Base-by-base conservation (phyloP, 1,284 basidiomycete genomes). In the Schizophyllum amplum region DNA sequence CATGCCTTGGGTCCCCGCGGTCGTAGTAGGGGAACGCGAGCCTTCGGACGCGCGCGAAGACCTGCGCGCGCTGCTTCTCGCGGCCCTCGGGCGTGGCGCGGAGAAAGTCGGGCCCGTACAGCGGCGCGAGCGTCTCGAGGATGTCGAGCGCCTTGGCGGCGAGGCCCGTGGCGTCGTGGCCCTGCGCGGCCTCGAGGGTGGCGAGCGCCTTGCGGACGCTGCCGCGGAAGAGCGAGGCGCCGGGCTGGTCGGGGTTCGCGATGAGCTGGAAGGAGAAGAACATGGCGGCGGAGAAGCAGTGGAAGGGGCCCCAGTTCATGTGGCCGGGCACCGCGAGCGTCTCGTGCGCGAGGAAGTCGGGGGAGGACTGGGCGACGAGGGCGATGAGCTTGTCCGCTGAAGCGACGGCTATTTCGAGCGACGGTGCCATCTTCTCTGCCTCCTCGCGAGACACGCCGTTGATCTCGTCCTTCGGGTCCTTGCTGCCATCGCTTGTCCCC, bases 221-320 rank as follows among this genome's bases (percentile, higher is more conserved):
- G 53, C 79, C 77, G 27, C 87, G 83, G 73, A 89, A 87, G 46
- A 87, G 72, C 22, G 77, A 78, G 49, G 84, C 87, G 22, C 84
- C 86, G 52, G 84, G 83, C 63, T 90, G 87, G 57, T 87, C 84
- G 51, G 88, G 86, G 64, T 86, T 83, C 52, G 83, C 80, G 64
- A 90, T 86, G 47, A 90, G 77, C 66, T 90, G 87, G 72, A 90
- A 90, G 20, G 85, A 87, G 77, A 90, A 90, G 72, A 90, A 90
- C 85, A 91, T 90, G 54, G 86, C 86, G 13, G 88, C 87, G 52
- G 85, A 86, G 74, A 91, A 91, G 62, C 84, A 82, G 67, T 91
- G 88, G 72, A 87, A 86, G 0, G 86, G 85, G 2, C 83, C 84
- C 87, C 88, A 90, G 65, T 82, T 85, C 80, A 90, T 83, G 69